Evolutionary conservation across 139 green algal genomes (phyloP).

Genomic region (Micractinium sp.): DNA sequence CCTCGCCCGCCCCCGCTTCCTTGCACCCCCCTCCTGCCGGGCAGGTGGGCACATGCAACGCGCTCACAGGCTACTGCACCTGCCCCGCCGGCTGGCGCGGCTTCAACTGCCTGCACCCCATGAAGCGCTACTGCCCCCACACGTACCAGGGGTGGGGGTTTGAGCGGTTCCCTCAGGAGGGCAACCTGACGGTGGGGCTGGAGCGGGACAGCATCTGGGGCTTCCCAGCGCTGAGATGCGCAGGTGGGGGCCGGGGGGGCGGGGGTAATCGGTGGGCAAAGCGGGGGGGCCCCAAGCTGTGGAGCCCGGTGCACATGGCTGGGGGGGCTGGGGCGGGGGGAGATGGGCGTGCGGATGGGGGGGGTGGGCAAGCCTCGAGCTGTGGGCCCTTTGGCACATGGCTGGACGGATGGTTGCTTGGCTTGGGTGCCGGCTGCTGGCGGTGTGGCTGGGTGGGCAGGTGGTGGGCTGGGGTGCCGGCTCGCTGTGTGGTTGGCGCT

Average conservation of each 20-base stretch:
- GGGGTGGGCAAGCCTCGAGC: too few species aligned
- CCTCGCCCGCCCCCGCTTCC: neutral
- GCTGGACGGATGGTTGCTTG: too few species aligned
- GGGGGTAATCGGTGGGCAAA: neutral
- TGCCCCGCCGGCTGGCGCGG: conserved; percentile 21
- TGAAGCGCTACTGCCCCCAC: conserved; percentile 38
- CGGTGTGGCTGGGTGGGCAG: too few species aligned
- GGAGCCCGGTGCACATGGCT: too few species aligned
- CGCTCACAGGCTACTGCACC: conserved; percentile 22
- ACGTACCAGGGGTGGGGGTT: neutral
- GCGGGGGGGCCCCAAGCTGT: neutral
- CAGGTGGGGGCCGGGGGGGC: neutral
- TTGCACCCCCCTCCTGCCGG: too few species aligned
- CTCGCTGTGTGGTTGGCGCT: too few species aligned
- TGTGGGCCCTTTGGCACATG: too few species aligned
- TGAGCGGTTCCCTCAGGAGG: neutral
- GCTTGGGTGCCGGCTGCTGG: too few species aligned
- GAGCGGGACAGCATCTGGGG: neutral
- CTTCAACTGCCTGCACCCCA: conserved; percentile 23
- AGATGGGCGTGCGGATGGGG: too few species aligned
- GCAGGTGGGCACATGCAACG: conserved; percentile 32
- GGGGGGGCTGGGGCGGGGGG: too few species aligned
- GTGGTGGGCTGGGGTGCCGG: too few species aligned
- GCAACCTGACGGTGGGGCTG: neutral
- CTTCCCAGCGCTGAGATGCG: neutral